Base-by-base conservation (phyloP, 495 filamentous ascomycete genomes). In the Penicillium psychrofluorescens region DNA sequence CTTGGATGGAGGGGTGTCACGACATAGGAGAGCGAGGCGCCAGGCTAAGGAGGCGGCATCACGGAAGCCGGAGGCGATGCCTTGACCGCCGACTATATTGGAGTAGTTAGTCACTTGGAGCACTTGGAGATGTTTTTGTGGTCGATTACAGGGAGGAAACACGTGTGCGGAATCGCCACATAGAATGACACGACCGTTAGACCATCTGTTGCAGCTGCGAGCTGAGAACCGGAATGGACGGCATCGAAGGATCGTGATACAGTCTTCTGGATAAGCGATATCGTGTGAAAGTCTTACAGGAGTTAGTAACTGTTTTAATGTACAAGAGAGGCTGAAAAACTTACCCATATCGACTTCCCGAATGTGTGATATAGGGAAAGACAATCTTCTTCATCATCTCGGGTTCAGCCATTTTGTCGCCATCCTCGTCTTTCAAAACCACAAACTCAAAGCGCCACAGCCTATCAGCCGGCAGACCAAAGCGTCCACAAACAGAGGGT, bases 131-230 rank as follows among this genome's bases (percentile, higher is more conserved):
- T 22, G 4, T 22, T 22, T 40, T 34, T 8, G 8, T 6, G 11
- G 4, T 13, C 27, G 8, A 48, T 38, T 54, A 68, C 65, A 79
- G 7, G 76, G 72, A 27, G 76, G 76, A 41, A 79, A 79, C 1
- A 78, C 76, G 41, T 79, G 69, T 6, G 75, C 74, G 2, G 75
- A 64, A 49, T 79, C 75, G 9, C 75, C 75, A 35, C 69, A 71
- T 7, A 79, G 55, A 38, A 73, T 61, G 0, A 66, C 68, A 4
- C 70, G 58, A 12, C 55, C 58, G 27, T 59, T 51, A n/a, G 65
- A 65, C 75, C 75, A 79, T 35, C 59, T 63, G 38, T 78, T 78
- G 48, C 74, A 74, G 29, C 66, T 65, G 29, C 72, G 63, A 9
- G 68, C 62, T 0, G 68, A 66, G 30, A 74, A 78, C 0, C 44